Evolutionary conservation across 176 grass and related monocot species (phyloP).

Genomic region (bread wheat (Triticum aestivum)): DNA sequence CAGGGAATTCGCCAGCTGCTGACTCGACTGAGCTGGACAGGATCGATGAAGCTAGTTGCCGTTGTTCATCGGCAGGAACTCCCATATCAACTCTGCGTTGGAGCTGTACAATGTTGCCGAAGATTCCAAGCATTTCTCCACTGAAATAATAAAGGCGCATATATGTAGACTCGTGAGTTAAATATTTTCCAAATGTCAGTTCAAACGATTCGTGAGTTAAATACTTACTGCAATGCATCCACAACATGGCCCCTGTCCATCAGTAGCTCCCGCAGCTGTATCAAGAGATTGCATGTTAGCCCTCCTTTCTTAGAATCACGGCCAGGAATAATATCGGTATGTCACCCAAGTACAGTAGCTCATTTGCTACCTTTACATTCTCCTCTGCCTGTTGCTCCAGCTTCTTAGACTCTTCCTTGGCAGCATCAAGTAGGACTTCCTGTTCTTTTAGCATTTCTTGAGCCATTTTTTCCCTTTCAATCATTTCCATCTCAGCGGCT

Average conservation of each 20-base stretch:
- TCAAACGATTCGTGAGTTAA: background rate
- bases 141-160: conserved; percentile 19
- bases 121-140: conserved; percentile 65
- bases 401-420: conserved; percentile 47
- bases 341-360: background rate
- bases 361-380: conserved; percentile 57
- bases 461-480: conserved; percentile 48
- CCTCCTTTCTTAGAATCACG: background rate
- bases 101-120: conserved; percentile 37
- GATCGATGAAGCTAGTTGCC: conserved; percentile 26
- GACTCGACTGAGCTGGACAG: conserved; percentile 29
- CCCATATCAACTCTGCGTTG: conserved; percentile 43
- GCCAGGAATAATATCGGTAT: background rate
- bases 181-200: background rate
- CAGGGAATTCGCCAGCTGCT: conserved; percentile 21
- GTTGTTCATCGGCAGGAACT: conserved; percentile 22
- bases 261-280: conserved; percentile 73
- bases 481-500: conserved; percentile 49
- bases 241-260: conserved; percentile 55
- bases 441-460: conserved; percentile 49
- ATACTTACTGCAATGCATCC: conserved; percentile 75
- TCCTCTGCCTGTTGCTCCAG: conserved; percentile 62
- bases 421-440: conserved; percentile 43
- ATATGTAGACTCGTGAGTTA: background rate
- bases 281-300: conserved; percentile 28